Conservation (phyloP, 148 eudicot species). For the Gaultheria prostrata region DNA sequence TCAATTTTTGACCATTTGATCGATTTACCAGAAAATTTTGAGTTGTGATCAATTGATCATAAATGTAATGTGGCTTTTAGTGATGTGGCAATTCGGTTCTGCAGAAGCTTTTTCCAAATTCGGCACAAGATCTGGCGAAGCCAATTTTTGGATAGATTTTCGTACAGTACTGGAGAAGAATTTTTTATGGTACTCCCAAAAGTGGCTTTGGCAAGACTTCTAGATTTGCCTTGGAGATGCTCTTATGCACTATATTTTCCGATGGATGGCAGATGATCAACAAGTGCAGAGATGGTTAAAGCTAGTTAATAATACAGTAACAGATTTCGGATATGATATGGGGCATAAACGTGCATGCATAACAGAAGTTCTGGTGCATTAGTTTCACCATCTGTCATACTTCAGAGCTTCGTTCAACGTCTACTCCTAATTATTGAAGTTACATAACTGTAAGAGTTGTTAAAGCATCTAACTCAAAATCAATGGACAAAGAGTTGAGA, state of each 20-base stretch:
- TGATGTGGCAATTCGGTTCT: not conserved
- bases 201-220: not conserved
- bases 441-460: not conserved
- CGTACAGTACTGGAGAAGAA: not conserved
- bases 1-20: not conserved
- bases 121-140: not conserved
- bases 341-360: not conserved
- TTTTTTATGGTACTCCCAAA: not conserved
- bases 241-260: not conserved
- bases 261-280: not conserved
- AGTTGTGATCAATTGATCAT: not conserved
- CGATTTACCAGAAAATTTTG: not conserved
- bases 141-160: not conserved
- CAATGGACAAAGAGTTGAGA: not conserved
- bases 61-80: not conserved
- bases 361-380: not conserved
- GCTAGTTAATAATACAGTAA: not conserved
- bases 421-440: not conserved
- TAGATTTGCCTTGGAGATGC: not conserved
- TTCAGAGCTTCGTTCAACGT: not conserved
- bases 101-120: not conserved
- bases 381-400: not conserved
- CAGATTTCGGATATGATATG: not conserved
- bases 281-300: not conserved
- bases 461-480: not conserved